A percentile compares a stretch with the other conserved stretches of the same genome.
phyloP scores from a whole-genome alignment of 129 eudicot genomes.

The Flaveria trinervia region DNA sequence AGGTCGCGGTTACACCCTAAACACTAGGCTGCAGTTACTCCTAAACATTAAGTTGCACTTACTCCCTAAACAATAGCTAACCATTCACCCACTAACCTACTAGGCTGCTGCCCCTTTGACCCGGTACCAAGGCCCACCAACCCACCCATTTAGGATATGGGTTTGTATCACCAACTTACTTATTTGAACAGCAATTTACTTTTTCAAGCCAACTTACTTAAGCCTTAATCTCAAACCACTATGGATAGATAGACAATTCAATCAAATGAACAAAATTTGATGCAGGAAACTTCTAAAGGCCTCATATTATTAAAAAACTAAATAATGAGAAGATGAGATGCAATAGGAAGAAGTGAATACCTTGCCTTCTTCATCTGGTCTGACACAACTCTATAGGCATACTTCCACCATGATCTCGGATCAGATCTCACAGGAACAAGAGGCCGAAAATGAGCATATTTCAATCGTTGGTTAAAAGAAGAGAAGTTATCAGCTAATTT shows the following conservation, averaged over 20 bases:
- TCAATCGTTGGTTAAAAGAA: conserved; percentile 80
- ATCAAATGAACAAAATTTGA: conserved; percentile 15
- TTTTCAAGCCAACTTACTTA: conserved; percentile 15
- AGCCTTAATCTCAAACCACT: conserved; percentile 22
- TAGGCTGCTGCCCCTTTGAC: too few relatives aligned
- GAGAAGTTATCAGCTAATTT: conserved; percentile 96
- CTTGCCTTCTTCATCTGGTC: conserved; percentile 91
- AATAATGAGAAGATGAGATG: conserved; percentile 11
- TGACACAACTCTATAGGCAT: conserved; percentile 61
- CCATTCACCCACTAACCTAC: too few relatives aligned
- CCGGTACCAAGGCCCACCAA: too few relatives aligned
- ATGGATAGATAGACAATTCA: conserved; percentile 4
- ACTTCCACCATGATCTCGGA: conserved; percentile 96
- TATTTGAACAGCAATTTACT: too few relatives aligned
- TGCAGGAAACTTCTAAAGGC: conserved; percentile 12
- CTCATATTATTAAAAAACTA: background rate
- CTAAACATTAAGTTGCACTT: too few relatives aligned
- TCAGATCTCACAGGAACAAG: conserved; percentile 69
- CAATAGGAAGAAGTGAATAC: conserved; percentile 37
- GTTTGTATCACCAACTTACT: too few relatives aligned
- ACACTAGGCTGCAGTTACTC: too few relatives aligned
- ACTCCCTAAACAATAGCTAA: too few relatives aligned
- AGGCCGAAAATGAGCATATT: conserved; percentile 89
- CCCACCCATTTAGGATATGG: too few relatives aligned
- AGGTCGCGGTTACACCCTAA: too few relatives aligned